Base-by-base conservation (phyloP, 306 rosid genomes). In the Parietaria judaica region DNA sequence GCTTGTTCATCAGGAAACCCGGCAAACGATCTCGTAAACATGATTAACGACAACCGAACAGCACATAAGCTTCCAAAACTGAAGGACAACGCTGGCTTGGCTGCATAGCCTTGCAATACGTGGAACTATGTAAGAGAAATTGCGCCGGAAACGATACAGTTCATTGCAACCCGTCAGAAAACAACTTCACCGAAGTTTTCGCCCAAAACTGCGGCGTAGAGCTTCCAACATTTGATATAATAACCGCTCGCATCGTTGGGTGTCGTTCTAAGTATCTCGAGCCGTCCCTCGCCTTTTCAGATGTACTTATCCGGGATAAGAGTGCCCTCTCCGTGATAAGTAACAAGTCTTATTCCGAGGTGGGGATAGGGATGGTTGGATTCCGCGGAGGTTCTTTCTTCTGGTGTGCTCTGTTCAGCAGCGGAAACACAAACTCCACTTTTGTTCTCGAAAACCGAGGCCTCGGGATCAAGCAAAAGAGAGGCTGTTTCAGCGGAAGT, bases 191-290 rank as follows among this genome's bases (percentile, higher is more conserved):
- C 0, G 88, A 92, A 75, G 79, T 92, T 7, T 92, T 92, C 44
- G 95, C 96, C 39, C 98, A 94, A 3, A 80, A 92, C 54, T 92
- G 96, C 0, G 98, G 98, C 0, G 86, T 92, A 0, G 98, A 92
- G 85, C 84, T 92, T 14, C 95, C 98, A 0, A 92, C 98, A 55
- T 73, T 92, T 2, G 90, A 77, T 71, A 84, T 76, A 71, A 77
- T 92, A 70, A 88, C 95, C 0, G 88, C 88, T 46, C 82, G 76
- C 50, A 72, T 86, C 16, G 78, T 79, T 35, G 95, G 88, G 5
- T 92, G 96, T 52, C 89, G 76, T 65, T 73, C 62, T 15, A 76
- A 83, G 60, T 88, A 92, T 73, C 37, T 86, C 2, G 90, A 88
- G 59, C 96, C 98, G 58, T 56, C 81, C 5, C 39, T 64, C n/a